Evolutionary conservation across 768 basidiomycete genomes (phyloP).

Genomic region (Trametes cubensis): DNA sequence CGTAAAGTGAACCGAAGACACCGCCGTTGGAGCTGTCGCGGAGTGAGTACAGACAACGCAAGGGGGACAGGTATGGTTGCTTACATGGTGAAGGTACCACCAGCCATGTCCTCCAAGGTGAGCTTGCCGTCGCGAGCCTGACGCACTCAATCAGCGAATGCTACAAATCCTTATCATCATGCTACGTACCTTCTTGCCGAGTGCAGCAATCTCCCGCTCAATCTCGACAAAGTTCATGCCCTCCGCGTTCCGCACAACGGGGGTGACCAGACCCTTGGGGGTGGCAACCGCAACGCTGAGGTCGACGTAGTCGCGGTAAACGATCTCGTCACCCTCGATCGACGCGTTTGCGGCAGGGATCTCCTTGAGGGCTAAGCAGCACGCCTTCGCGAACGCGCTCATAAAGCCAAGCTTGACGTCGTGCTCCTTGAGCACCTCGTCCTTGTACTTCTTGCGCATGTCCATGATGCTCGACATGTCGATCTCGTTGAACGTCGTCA

Average conservation of each 20-base stretch:
- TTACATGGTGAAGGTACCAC: slow-evolving; percentile 98
- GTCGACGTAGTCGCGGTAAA: slow-evolving; percentile 92
- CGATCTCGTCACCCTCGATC: slow-evolving; percentile 92
- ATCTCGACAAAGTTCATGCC: slow-evolving; percentile 84
- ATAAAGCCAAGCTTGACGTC: slow-evolving; percentile 98
- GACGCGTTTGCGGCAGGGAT: slow-evolving; percentile 93
- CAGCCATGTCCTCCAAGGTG: slow-evolving; percentile 97
- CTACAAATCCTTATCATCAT: background rate
- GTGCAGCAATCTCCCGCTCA: slow-evolving; percentile 86
- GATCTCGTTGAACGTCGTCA: slow-evolving; percentile 99
- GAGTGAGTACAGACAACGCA: slow-evolving; percentile 1
- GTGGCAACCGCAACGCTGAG: slow-evolving; percentile 96
- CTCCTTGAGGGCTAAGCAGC: slow-evolving; percentile 80
- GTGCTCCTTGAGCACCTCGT: slow-evolving; percentile 83
- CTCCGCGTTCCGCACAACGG: slow-evolving; percentile 92
- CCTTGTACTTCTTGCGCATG: slow-evolving; percentile 94
- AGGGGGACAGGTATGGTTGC: slow-evolving; percentile 32
- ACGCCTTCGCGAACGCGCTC: slow-evolving; percentile 93
- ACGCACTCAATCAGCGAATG: background rate
- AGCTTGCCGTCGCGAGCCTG: slow-evolving; percentile 90
- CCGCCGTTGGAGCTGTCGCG: slow-evolving; percentile 88
- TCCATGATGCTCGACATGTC: slow-evolving; percentile 97
- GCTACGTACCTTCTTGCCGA: slow-evolving; percentile 80
- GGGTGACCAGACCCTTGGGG: slow-evolving; percentile 96
- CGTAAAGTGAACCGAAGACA: slow-evolving; percentile 95